Conservation (phyloP, 2,329 filamentous ascomycete species). For the Mollisiaceae sp. region DNA sequence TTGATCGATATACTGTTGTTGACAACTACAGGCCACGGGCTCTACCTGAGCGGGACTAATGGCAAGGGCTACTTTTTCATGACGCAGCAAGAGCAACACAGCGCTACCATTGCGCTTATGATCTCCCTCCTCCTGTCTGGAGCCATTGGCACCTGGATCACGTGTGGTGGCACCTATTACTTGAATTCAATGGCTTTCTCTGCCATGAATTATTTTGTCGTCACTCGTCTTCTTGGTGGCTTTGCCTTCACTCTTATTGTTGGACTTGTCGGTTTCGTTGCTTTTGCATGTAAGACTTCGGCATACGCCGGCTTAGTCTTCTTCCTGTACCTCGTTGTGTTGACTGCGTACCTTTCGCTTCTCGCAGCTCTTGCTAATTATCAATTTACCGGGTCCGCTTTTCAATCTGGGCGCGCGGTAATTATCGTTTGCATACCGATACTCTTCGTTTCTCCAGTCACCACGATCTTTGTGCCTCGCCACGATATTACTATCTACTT, state of each 20-base stretch:
- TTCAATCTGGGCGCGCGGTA: conserved; percentile 22
- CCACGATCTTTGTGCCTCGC: conserved; percentile 56
- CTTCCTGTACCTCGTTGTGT: conserved; percentile 60
- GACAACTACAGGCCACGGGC: conserved; percentile 61
- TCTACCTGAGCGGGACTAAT: conserved; percentile 58
- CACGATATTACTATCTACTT: conserved; percentile 63
- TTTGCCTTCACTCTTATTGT: conserved; percentile 48
- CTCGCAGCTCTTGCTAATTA: conserved; percentile 53
- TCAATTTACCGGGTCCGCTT: conserved; percentile 36
- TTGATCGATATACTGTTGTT: conserved; percentile 65
- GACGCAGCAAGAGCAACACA: conserved; percentile 55
- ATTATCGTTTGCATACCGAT: conserved; percentile 61
- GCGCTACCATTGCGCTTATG: conserved; percentile 60
- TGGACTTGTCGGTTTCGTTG: conserved; percentile 53
- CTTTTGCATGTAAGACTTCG: conserved; percentile 52
- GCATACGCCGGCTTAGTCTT: conserved; percentile 59
- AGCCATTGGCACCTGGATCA: conserved; percentile 67
- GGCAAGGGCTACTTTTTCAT: conserved; percentile 47
- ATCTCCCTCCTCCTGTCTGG: conserved; percentile 63
- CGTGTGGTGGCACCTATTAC: conserved; percentile 66
- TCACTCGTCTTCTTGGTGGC: conserved; percentile 53
- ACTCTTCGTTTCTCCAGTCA: conserved; percentile 60
- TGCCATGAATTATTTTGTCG: conserved; percentile 50
- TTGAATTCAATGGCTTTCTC: conserved; percentile 59
- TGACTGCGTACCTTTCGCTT: conserved; percentile 63